Percentiles rank a stretch among this genome's conserved stretches.
These are phyloP conservation scores for Zygoascus meyerae DNA, from an alignment of 1,139 yeast genomes.

Conservation along the genomic window DNA sequence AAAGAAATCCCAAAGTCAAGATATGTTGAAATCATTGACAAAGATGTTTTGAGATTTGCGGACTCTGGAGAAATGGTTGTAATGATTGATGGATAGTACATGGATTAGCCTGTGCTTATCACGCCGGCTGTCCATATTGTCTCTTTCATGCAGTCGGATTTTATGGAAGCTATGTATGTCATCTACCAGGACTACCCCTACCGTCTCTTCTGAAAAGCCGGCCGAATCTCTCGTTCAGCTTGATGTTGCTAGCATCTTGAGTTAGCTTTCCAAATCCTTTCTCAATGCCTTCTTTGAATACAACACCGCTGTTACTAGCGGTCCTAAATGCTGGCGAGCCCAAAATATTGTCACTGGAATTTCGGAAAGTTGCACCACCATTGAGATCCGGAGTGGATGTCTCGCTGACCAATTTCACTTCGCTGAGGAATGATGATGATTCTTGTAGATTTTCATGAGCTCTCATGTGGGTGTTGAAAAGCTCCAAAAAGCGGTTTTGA, in stretches of 20 bases:
- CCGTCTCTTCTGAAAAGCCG: slow-evolving; percentile 51
- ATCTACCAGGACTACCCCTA: slow-evolving; percentile 14
- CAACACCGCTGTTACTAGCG: slow-evolving; percentile 6
- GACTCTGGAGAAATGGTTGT: slow-evolving; percentile 22
- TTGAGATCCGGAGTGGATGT: not conserved
- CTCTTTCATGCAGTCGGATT: not conserved
- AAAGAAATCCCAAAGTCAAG: slow-evolving; percentile 41
- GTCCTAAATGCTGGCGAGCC: slow-evolving; percentile 4
- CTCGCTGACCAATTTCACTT: slow-evolving; percentile 3
- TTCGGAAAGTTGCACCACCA: not conserved
- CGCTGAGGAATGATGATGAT: slow-evolving; percentile 41
- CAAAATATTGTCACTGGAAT: not conserved
- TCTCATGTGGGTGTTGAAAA: slow-evolving; percentile 53
- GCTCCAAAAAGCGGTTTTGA: slow-evolving; percentile 50
- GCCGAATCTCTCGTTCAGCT: slow-evolving; percentile 55
- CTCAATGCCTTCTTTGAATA: slow-evolving; percentile 47
- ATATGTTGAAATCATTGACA: slow-evolving; percentile 43
- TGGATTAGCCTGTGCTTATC: not conserved
- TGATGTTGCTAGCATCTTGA: slow-evolving; percentile 43
- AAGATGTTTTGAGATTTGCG: slow-evolving; percentile 47
- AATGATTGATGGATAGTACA: slow-evolving; percentile 1
- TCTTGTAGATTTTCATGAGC: slow-evolving; percentile 44
- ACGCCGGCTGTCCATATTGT: not conserved
- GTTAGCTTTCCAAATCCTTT: slow-evolving; percentile 50
- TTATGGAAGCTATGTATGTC: not conserved